These are phyloP conservation scores for Lepidopterella palustris DNA, from an alignment of 495 filamentous ascomycete genomes.

Conservation along the genomic window DNA sequence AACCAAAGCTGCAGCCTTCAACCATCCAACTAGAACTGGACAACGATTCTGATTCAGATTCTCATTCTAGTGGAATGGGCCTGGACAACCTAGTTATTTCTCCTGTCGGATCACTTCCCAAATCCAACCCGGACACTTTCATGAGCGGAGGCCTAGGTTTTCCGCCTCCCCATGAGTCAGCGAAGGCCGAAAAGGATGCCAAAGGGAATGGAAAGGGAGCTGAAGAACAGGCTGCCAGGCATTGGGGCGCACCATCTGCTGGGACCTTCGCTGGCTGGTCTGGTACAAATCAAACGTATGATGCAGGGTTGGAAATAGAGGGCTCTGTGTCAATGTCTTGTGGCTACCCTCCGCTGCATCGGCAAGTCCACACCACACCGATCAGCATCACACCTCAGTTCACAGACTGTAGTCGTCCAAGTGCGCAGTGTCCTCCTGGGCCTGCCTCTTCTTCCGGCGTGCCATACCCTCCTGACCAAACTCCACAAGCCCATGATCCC, in stretches of 20 bases:
- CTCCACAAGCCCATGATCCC: background rate
- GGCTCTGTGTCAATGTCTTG: background rate
- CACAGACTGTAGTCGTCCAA: background rate
- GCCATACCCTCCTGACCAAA: background rate
- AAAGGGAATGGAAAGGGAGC: background rate
- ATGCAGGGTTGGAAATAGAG: background rate
- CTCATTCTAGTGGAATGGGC: background rate
- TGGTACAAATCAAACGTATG: background rate
- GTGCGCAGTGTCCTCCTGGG: background rate
- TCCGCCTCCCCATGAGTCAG: background rate
- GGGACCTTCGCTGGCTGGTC: no score
- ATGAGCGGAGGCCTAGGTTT: background rate
- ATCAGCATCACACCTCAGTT: background rate
- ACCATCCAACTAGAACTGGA: background rate
- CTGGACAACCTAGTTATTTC: background rate
- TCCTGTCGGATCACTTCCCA: background rate
- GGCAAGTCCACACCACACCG: background rate
- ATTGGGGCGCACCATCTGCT: background rate
- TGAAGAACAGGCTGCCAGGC: background rate
- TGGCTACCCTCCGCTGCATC: background rate
- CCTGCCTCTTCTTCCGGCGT: background rate
- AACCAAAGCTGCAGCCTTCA: background rate
- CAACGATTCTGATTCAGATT: background rate
- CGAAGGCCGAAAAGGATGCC: background rate
- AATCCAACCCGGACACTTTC: background rate